Percentiles rank a stretch among this genome's conserved stretches.
phyloP scores from a whole-genome alignment of 345 rosid species.

The Tarenaya hassleriana region DNA sequence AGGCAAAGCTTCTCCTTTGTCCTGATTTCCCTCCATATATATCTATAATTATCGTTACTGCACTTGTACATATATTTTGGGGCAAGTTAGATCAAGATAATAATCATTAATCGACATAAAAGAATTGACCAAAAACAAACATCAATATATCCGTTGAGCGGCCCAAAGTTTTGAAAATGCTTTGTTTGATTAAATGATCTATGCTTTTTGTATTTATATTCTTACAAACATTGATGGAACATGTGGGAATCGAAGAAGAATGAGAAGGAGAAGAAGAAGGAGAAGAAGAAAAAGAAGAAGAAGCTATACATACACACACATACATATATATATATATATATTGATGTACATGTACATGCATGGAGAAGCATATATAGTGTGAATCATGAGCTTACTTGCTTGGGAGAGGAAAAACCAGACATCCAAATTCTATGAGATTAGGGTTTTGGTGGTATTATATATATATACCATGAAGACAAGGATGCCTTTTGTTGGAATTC shows the following conservation, averaged over 20 bases:
- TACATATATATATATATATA: conserved; percentile 16
- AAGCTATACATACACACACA: not conserved
- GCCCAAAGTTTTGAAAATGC: not conserved
- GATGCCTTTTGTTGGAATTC: conserved; percentile 30
- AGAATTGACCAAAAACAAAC: not conserved
- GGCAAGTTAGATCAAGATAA: not conserved
- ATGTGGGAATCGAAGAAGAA: no score
- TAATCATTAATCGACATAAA: not conserved
- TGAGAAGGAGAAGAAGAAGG: no score
- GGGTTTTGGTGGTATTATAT: conserved; percentile 33
- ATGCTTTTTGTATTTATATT: not conserved
- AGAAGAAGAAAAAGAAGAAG: conserved; percentile 1
- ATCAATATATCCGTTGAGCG: not conserved
- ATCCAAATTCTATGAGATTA: conserved; percentile 18
- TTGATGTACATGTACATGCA: conserved; percentile 6
- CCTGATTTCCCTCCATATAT: conserved; percentile 32
- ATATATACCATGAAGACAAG: conserved; percentile 7
- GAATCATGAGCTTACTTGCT: conserved; percentile 46
- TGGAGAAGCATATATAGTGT: conserved; percentile 8
- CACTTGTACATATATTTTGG: not conserved
- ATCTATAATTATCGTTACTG: conserved; percentile 9
- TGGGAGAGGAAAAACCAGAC: conserved; percentile 31
- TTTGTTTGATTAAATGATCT: not conserved
- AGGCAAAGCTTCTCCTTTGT: conserved; percentile 61
- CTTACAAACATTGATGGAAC: conserved; percentile 8